These are phyloP conservation scores for Fomitopsis serialis DNA, from an alignment of 768 basidiomycete genomes.

Conservation along the genomic window DNA sequence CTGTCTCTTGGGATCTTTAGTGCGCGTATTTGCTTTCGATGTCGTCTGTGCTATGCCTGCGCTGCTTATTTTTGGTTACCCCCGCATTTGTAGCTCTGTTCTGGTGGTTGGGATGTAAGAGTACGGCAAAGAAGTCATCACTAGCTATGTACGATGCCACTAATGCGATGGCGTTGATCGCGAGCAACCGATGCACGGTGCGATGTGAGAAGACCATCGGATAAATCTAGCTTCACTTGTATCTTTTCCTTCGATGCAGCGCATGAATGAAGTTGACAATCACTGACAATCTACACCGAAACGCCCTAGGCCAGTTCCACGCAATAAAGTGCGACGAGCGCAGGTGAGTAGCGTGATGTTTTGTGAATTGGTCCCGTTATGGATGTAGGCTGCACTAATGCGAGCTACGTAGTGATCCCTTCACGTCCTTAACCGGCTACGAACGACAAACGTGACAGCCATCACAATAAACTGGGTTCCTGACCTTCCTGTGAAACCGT, in stretches of 20 bases:
- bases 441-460: background rate
- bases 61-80: slow-evolving; percentile 10
- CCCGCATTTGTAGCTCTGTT: slow-evolving; percentile 4
- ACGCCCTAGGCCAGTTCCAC: too few species aligned
- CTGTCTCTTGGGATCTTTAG: slow-evolving; percentile 4
- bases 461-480: background rate
- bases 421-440: background rate
- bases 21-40: slow-evolving; percentile 13
- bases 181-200: too few species aligned
- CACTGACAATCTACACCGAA: too few species aligned
- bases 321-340: background rate
- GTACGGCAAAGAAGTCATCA: background rate
- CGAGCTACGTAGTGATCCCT: background rate
- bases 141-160: too few species aligned
- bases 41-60: slow-evolving; percentile 11
- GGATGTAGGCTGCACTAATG: background rate
- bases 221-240: too few species aligned
- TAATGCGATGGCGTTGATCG: too few species aligned
- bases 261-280: too few species aligned
- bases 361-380: background rate
- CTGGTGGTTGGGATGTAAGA: slow-evolving; percentile 1
- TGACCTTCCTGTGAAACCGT: background rate
- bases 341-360: background rate
- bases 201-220: too few species aligned
- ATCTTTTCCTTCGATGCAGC: too few species aligned